These are phyloP conservation scores for Carnegiea gigantea DNA, from an alignment of 179 eudicot species.

Conservation along the genomic window DNA sequence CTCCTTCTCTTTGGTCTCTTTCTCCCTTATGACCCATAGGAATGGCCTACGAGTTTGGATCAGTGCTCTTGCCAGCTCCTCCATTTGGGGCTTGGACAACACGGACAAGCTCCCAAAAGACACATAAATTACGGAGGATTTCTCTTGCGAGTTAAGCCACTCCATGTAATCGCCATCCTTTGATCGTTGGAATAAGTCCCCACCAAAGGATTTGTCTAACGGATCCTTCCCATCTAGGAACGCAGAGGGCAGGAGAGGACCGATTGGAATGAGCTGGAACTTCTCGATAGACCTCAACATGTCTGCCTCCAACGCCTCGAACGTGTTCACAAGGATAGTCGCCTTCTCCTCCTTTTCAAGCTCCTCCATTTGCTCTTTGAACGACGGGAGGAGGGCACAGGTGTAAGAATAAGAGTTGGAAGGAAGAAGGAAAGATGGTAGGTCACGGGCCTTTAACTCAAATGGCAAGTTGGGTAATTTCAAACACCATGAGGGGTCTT, in stretches of 20 bases:
- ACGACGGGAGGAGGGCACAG: constrained; percentile 24
- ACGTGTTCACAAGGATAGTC: constrained; percentile 53
- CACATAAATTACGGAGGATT: constrained; percentile 42
- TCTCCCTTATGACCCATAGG: constrained; percentile 48
- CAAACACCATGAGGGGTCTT: constrained; percentile 35
- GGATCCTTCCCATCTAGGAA: constrained; percentile 26
- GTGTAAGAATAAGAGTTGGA: constrained; percentile 26
- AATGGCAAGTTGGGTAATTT: constrained; percentile 58
- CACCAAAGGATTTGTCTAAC: constrained; percentile 18
- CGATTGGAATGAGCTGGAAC: constrained; percentile 31
- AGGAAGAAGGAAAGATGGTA: constrained; percentile 54
- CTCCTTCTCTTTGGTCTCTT: not conserved
- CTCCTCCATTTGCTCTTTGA: constrained; percentile 42
- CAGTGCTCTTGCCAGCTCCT: constrained; percentile 42
- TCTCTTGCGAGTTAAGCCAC: constrained; percentile 36
- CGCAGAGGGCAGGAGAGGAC: constrained; percentile 40
- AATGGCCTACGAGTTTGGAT: constrained; percentile 31
- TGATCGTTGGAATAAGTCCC: constrained; percentile 20
- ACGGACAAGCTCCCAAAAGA: constrained; percentile 52
- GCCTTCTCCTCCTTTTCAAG: constrained; percentile 35
- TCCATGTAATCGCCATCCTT: constrained; percentile 25
- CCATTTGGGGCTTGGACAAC: constrained; percentile 32
- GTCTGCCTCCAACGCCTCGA: constrained; percentile 45
- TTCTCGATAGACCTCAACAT: constrained; percentile 34
- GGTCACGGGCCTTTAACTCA: constrained; percentile 35